phyloP scores from a whole-genome alignment of 2,329 filamentous ascomycete species.

The Aspergillus amoenus region DNA sequence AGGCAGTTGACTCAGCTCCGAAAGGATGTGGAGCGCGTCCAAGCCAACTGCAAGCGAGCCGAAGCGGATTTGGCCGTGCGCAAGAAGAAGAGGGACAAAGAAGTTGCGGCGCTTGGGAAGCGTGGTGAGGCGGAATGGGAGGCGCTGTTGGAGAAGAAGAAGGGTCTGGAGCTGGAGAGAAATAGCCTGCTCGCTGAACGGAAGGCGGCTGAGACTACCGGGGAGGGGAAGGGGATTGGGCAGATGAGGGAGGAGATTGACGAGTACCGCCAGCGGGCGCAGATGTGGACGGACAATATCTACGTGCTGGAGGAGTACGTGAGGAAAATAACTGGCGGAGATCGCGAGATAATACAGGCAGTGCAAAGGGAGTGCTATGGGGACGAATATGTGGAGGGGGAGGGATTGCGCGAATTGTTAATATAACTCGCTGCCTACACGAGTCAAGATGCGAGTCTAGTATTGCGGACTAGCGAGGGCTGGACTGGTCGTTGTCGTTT shows the following conservation, averaged over 20 bases:
- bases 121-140: slow-evolving; percentile 20
- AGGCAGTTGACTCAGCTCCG: slow-evolving; percentile 26
- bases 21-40: slow-evolving; percentile 30
- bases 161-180: slow-evolving; percentile 29
- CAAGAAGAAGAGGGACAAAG: slow-evolving; percentile 30
- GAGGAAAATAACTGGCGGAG: slow-evolving; percentile 38
- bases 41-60: slow-evolving; percentile 30
- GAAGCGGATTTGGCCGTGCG: slow-evolving; percentile 40
- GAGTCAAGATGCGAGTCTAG: neutral
- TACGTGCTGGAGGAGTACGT: slow-evolving; percentile 44
- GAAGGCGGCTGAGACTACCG: slow-evolving; percentile 14
- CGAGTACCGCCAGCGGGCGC: slow-evolving; percentile 23
- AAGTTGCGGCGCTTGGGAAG: slow-evolving; percentile 7
- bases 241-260: slow-evolving; percentile 35
- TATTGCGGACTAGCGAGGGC: neutral
- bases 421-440: neutral
- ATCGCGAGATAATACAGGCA: slow-evolving; percentile 44
- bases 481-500: neutral
- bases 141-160: slow-evolving; percentile 21
- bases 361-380: slow-evolving; percentile 52
- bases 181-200: slow-evolving; percentile 29
- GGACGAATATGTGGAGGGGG: slow-evolving; percentile 56
- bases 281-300: slow-evolving; percentile 47
- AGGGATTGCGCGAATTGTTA: slow-evolving; percentile 46
- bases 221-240: slow-evolving; percentile 36